Evolutionary conservation across 352 stramenopile genomes (phyloP), one percentile per base, ranked within the genome.

Genomic region (Blastocystis sp.): DNA sequence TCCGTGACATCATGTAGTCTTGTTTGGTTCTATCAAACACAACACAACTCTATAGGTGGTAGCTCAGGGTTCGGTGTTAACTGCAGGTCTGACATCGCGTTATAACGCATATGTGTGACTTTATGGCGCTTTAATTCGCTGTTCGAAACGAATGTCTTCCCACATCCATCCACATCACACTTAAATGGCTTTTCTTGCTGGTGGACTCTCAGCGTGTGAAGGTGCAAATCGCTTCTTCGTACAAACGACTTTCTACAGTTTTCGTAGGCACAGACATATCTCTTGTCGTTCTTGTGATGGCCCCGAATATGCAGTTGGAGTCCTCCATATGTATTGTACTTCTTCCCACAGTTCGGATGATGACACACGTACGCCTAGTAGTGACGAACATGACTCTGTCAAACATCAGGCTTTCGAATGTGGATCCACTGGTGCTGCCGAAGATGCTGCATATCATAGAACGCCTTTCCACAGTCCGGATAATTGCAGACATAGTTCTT

Each of bases 371-470:
- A 65, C 50, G 41, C 39, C 78, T 89, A 89, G 9, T 30, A 9
- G 3, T 76, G 30, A 78, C 34, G 4, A 3, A 34, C 53, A 3
- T 18, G 9, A 6, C 45, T 30, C 13, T 18, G 3, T n/a, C 53
- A 26, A 30, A 89, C 78, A 37, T 82, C 43, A 20, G 78, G 62
- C n/a, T 24, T 89, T 18, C 78, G 78, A 34, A n/a, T 89, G 45
- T 89, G 78, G 50, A 76, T 89, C 37, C 59, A 50, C 24, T 68
- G 20, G 13, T 89, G 78, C 55, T 89, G 78, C 45, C 76, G 75
- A 8, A 89, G 34, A 65, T 89, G 78, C 56, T 89, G 78, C 63
- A 76, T 34, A 43, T 89, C 78, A 34, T 76, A 89, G 45, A 89
- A 89, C 4, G 26, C 8, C 30, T 89, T 89, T 0, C 66, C 66